Evolutionary conservation across 768 basidiomycete species (phyloP), one percentile per base, ranked within the genome.

Genomic region (Tephrocybe sp.): DNA sequence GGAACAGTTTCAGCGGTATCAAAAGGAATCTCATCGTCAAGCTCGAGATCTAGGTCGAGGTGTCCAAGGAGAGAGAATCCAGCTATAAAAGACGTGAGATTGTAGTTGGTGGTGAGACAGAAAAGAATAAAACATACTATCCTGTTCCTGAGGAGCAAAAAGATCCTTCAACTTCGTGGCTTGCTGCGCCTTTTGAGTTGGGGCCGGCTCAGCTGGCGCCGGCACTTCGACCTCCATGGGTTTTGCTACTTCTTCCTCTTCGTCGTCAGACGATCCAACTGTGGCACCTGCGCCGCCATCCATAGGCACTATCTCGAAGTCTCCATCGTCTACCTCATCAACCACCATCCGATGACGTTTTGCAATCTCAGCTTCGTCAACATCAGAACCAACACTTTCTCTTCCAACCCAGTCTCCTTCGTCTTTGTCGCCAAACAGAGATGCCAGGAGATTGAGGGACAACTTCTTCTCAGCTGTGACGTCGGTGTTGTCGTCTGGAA

Each of bases 51-150:
- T 18, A 91, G 71, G 42, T 88, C 83, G 29, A 91, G 77, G 53
- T 90, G 83, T 0, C 77, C 78, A 3, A 91, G 72, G n/a, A 91
- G 71, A 10, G 90, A 90, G 65, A 91, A 91, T 16, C 79, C 79
- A 34, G 67, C 84, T 85, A 18, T 9, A 3, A 48, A 25, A 13
- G 13, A 4, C 13, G 53, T 24, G 19, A 12, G 19, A 13, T 38
- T 23, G 13, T 31, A 18, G 2, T 21, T 25, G 44, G 9, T 45
- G 33, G 4, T 31, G 41, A 46, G 15, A n/a, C 15, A 44, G 9
- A 42, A 44, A 47, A 21, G 3, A n/a, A 39, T 8, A 0, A 24
- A 12, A 62, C 70, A n/a, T 56, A 84, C 86, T 78, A 60, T 84
- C 78, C 49, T 83, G 82, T 54, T 83, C 82, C 18, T 73, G 74